Base-by-base conservation (phyloP, 2,329 filamentous ascomycete species). In the Aureobasidium sp. region DNA sequence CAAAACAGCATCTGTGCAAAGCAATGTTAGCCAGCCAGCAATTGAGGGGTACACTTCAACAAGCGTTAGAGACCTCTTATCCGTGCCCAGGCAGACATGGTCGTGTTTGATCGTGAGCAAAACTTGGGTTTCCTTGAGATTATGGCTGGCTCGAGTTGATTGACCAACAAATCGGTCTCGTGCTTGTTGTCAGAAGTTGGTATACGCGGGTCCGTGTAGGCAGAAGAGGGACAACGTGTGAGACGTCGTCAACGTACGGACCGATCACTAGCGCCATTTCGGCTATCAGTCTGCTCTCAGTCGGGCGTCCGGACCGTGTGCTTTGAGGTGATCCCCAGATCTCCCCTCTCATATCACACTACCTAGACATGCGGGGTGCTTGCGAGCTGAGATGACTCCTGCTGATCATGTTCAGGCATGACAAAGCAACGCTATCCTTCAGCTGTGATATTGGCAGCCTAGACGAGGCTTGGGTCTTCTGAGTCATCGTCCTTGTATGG, bases 1-100 rank as follows among this genome's bases (percentile, higher is more conserved):
- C 2, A 71, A 57, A 61, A 70, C 68, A 19, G 45, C 52, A 60
- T 71, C 69, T 71, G 35, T 17, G 5, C 2, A 7, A 11, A 2
- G 12, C 3, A 33, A 29, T 48, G 42, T 58, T 14, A 58, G 54
- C 42, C 33, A 58, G 54, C 42, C 33, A 9, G 39, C 19, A 4
- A 27, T 24, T 17, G 1, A 5, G 19, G 15, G 22, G 6, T 35
- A 15, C 19, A 4, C 24, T 2, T 15, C 4, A 7, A 48, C 7
- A 6, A 24, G 22, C 8, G 42, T 31, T 45, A 17, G n/a, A 29
- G 12, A 47, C 48, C 59, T 53, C 59, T 53, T 44, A 60, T 50
- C 57, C 29, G 19, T 50, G 44, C 37, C 57, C 57, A 60, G 45
- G 35, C 45, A 49, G 57, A 60, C 57, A 60, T 60, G 24, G 14